Conservation (phyloP, 306 rosid genomes). For the Cercis canadensis region DNA sequence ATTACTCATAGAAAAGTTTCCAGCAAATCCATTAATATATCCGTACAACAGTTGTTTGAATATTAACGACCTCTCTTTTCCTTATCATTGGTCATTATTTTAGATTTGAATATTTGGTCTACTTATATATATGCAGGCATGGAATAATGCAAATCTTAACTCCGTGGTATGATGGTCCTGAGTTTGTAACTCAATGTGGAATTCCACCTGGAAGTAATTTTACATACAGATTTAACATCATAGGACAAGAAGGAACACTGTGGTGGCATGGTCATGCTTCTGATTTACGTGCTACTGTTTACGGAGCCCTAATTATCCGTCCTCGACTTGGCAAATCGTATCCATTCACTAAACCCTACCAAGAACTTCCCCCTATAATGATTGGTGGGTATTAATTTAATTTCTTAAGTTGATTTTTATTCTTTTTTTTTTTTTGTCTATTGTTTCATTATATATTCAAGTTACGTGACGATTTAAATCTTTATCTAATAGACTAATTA, state of each 20-base stretch:
- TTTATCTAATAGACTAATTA: no score
- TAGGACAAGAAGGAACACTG: constrained; percentile 65
- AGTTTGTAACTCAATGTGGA: constrained; percentile 60
- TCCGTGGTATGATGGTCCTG: constrained; percentile 70
- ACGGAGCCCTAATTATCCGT: constrained; percentile 60
- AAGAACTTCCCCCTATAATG: constrained; percentile 41
- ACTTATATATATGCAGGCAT: constrained; percentile 44
- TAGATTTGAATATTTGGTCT: no score
- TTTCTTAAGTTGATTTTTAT: no score
- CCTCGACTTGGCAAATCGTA: constrained; percentile 38
- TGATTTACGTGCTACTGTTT: constrained; percentile 61
- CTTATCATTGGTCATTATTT: no score
- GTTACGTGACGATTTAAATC: no score
- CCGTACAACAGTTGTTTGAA: no score
- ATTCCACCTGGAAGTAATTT: constrained; percentile 41
- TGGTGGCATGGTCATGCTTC: constrained; percentile 70
- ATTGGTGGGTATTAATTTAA: constrained; percentile 44
- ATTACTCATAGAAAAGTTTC: no score
- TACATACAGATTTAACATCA: constrained; percentile 52
- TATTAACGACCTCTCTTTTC: no score
- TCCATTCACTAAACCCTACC: constrained; percentile 39
- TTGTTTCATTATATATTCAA: no score
- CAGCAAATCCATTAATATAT: no score
- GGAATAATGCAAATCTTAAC: constrained; percentile 57
- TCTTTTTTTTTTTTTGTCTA: no score